These are phyloP conservation scores for Penicillium salamii DNA, from an alignment of 495 filamentous ascomycete genomes.

Conservation along the genomic window DNA sequence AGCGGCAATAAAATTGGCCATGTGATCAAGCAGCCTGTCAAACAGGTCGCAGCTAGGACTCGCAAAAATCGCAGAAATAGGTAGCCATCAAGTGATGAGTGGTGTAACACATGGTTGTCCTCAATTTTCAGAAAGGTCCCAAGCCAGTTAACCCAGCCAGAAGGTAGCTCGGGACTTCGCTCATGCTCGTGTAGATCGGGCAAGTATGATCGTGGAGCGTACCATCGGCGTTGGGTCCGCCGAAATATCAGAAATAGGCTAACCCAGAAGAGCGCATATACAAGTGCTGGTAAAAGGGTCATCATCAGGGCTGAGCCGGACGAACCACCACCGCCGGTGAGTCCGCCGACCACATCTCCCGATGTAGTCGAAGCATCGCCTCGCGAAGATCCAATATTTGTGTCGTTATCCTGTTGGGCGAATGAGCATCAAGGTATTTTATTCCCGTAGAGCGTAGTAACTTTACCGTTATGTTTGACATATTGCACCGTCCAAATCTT, in stretches of 20 bases:
- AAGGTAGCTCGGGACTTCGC: conserved; percentile 39
- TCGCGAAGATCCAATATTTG: conserved; percentile 43
- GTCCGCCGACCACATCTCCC: conserved; percentile 27
- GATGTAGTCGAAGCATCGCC: conserved; percentile 40
- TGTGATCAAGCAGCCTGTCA: conserved; percentile 71
- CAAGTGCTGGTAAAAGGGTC: conserved; percentile 66
- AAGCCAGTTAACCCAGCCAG: conserved; percentile 60
- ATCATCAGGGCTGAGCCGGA: conserved; percentile 58
- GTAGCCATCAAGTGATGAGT: conserved; percentile 74
- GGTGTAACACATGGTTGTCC: conserved; percentile 60
- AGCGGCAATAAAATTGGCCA: conserved; percentile 82
- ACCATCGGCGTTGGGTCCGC: conserved; percentile 67
- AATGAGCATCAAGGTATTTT: not conserved
- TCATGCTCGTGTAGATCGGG: conserved; percentile 61
- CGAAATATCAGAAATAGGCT: conserved; percentile 72
- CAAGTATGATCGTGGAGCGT: conserved; percentile 80
- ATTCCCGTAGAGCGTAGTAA: not conserved
- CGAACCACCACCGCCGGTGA: conserved; percentile 32
- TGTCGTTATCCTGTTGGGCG: conserved; percentile 34
- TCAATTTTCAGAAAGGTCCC: conserved; percentile 58
- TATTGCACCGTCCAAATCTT: conserved; percentile 4
- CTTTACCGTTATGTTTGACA: conserved; percentile 15
- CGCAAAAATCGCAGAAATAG: conserved; percentile 78
- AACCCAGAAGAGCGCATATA: conserved; percentile 65
- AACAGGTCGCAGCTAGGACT: conserved; percentile 65